Percentiles rank a stretch among this genome's conserved stretches.
Conservation (phyloP, 805 yeast genomes). For the Cephaloascus albidus region DNA sequence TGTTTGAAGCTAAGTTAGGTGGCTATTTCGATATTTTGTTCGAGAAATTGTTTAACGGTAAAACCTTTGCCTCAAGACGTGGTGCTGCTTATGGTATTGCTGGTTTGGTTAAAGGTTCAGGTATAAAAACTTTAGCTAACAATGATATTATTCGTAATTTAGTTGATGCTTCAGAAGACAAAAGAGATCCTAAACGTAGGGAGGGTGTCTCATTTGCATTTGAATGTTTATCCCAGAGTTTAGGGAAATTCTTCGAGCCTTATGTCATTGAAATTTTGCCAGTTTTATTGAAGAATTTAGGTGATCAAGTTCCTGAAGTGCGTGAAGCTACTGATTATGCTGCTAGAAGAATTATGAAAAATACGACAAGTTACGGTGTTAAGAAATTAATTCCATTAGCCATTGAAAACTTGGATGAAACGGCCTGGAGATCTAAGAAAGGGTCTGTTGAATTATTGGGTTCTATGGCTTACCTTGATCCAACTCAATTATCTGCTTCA, state of each 20-base stretch:
- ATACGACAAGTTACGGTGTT: constrained; percentile 88
- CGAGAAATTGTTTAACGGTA: constrained; percentile 47
- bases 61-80: constrained; percentile 46
- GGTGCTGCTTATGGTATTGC: constrained; percentile 97
- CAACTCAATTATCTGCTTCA: constrained; percentile 84
- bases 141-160: constrained; percentile 70
- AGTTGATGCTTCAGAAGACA: constrained; percentile 81
- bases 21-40: constrained; percentile 50
- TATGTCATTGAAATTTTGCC: constrained; percentile 87
- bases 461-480: constrained; percentile 96
- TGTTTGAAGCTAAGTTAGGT: constrained; percentile 41
- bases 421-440: constrained; percentile 93
- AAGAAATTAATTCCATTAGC: constrained; percentile 88
- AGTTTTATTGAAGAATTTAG: constrained; percentile 66
- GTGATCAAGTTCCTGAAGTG: constrained; percentile 79
- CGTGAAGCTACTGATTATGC: constrained; percentile 85
- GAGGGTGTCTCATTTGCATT: constrained; percentile 86
- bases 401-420: constrained; percentile 73
- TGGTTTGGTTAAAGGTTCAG: constrained; percentile 86
- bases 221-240: constrained; percentile 69
- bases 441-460: constrained; percentile 96
- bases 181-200: constrained; percentile 60
- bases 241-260: constrained; percentile 84
- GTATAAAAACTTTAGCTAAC: constrained; percentile 67
- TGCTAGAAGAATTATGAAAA: constrained; percentile 79